Evolutionary conservation across 495 filamentous ascomycete species (phyloP).

Genomic region (Pyrenopolyporus hunteri): DNA sequence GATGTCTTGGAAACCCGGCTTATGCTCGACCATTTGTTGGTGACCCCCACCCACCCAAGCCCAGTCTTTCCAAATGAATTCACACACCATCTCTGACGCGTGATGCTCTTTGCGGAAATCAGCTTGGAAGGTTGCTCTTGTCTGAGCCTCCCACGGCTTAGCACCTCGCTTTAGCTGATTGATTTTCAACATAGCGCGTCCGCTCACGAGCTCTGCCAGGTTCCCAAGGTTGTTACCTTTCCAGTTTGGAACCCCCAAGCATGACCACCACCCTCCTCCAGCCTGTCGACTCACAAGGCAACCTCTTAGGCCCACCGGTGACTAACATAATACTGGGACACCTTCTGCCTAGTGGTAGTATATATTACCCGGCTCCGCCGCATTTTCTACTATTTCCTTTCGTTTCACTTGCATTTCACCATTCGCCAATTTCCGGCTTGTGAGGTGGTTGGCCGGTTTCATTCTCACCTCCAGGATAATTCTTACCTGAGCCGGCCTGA

Average conservation of each 20-base stretch:
- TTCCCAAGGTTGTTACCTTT: constrained; percentile 27
- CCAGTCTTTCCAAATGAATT: constrained; percentile 30
- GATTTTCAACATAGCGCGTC: constrained; percentile 23
- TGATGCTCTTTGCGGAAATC: constrained; percentile 37
- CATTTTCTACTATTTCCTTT: constrained; percentile 9
- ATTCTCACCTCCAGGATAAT: constrained; percentile 21
- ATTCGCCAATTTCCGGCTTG: constrained; percentile 25
- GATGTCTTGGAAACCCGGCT: constrained; percentile 40
- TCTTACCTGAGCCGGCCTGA: constrained; percentile 39
- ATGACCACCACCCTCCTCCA: constrained; percentile 41
- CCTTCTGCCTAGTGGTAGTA: constrained; percentile 37
- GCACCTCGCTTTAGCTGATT: constrained; percentile 30
- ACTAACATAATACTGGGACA: constrained; percentile 37
- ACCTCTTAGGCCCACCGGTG: constrained; percentile 36
- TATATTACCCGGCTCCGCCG: constrained; percentile 25
- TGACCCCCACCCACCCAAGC: constrained; percentile 30
- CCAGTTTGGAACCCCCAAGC: constrained; percentile 20
- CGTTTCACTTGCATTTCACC: constrained; percentile 21
- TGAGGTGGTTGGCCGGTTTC: constrained; percentile 31
- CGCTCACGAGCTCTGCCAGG: constrained; percentile 29
- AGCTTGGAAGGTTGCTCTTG: constrained; percentile 21
- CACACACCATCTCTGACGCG: constrained; percentile 42
- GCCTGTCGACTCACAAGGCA: constrained; percentile 40
- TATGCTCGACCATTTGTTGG: constrained; percentile 31
- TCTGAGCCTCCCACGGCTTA: constrained; percentile 36